A percentile compares a stretch with the other conserved stretches of the same genome.
Conservation (phyloP, 148 eudicot genomes). For the Spergularia bocconei region DNA sequence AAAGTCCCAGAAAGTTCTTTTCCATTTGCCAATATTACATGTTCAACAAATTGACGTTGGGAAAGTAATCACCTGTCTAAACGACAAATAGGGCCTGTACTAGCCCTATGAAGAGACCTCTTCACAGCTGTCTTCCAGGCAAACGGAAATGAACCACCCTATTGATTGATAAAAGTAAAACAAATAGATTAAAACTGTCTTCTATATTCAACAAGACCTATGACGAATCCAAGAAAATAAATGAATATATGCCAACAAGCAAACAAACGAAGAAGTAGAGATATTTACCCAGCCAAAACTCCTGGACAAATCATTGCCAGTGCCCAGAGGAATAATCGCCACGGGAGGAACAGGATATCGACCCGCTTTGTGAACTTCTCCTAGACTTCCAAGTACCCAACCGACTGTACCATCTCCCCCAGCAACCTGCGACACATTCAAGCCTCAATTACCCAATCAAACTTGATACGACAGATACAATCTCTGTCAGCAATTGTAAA, state of each 20-base stretch:
- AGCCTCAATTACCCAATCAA: neutral
- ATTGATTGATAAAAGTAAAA: slow-evolving; percentile 12
- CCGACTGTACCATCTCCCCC: slow-evolving; percentile 99
- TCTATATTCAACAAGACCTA: neutral
- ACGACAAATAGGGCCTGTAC: slow-evolving; percentile 44
- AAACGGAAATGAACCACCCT: slow-evolving; percentile 99
- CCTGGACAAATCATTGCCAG: slow-evolving; percentile 95
- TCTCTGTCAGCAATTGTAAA: neutral
- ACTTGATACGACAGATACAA: neutral
- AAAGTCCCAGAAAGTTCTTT: neutral
- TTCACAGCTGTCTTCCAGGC: slow-evolving; percentile 91
- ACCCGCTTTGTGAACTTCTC: slow-evolving; percentile 73
- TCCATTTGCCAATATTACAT: neutral
- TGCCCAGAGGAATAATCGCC: slow-evolving; percentile 92
- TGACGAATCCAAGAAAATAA: slow-evolving; percentile 1
- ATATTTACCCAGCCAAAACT: slow-evolving; percentile 92
- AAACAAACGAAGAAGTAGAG: slow-evolving; percentile 7
- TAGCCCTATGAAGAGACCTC: slow-evolving; percentile 67
- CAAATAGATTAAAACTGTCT: neutral
- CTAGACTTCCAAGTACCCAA: slow-evolving; percentile 94
- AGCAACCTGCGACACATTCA: slow-evolving; percentile 60
- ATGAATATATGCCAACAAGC: neutral
- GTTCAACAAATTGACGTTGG: neutral
- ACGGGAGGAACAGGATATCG: slow-evolving; percentile 85
- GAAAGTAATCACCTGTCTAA: slow-evolving; percentile 63